Base-by-base conservation (phyloP, 495 filamentous ascomycete genomes). In the Xylaria scruposa region DNA sequence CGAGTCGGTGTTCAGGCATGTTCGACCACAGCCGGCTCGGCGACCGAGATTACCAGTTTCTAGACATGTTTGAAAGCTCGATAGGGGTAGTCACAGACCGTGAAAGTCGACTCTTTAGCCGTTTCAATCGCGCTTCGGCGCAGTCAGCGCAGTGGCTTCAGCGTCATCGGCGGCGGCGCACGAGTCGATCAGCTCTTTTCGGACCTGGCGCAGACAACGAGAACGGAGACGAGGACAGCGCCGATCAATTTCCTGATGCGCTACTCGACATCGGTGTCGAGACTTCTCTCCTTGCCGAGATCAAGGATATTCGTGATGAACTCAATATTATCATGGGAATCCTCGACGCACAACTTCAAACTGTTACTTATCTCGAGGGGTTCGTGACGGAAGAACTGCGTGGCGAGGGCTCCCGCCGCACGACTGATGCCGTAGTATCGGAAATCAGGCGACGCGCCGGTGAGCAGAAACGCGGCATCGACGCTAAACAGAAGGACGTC, bases 251-350 rank as follows among this genome's bases (percentile, higher is more conserved):
- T 72, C 85, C 90, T 47, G 90, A 93, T 75, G 85, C 86, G 44
- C 82, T 93, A 3, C 84, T 92, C 5, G 90, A 93, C 58, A 92
- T 93, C 60, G 90, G 88, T 49, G 83, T 86, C 47, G 91, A 93
- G 78, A 92, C 90, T 2, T 86, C 88, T 68, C 82, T 92, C 0
- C 81, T 92, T 0, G 84, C 88, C 5, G 90, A 93, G 71, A 87
- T 88, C 12, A 93, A 92, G 77, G 91, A 93, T 75, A 92, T 93
- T 70, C 85, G 89, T 7, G 91, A 92, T 71, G 91, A 93, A 75
- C 83, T 93, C n/a, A 89, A 90, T 78, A 93, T 93, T 85, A 90
- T 93, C 67, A 77, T 79, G 26, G 89, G 87, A 13, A 87, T 93
- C 0, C 80, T 91, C 1, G 83, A 89, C 12, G 83, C 91, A 60